phyloP scores from a whole-genome alignment of 352 stramenopile genomes.

The Nothophytophthora sp. region DNA sequence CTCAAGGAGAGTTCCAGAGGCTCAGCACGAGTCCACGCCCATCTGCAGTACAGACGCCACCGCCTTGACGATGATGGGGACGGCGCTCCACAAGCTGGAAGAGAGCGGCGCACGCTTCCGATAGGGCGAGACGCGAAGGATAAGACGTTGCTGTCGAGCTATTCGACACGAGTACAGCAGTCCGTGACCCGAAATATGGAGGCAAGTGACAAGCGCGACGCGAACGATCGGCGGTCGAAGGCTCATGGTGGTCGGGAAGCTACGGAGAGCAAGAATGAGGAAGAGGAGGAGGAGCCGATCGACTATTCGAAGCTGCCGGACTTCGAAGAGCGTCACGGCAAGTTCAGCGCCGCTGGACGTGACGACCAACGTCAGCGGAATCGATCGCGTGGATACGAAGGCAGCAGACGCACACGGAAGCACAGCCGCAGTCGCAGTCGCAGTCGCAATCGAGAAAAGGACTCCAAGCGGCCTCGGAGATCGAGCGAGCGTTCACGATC shows the following conservation, averaged over 20 bases:
- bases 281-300: slow-evolving; percentile 69
- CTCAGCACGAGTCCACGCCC: slow-evolving; percentile 51
- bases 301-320: slow-evolving; percentile 78
- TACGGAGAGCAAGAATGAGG: slow-evolving; percentile 11
- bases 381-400: slow-evolving; percentile 8
- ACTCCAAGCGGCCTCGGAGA: slow-evolving; percentile 10
- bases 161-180: slow-evolving; percentile 58
- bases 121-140: slow-evolving; percentile 64
- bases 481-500: slow-evolving; percentile 28
- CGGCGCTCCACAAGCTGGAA: slow-evolving; percentile 2
- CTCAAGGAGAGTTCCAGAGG: slow-evolving; percentile 53
- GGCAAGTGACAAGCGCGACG: slow-evolving; percentile 9
- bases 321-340: slow-evolving; percentile 52
- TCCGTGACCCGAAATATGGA: slow-evolving; percentile 41
- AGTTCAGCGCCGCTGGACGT: slow-evolving; percentile 16
- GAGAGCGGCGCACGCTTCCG: slow-evolving; percentile 24
- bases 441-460: slow-evolving; percentile 33
- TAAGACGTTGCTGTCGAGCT: slow-evolving; percentile 59
- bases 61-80: slow-evolving; percentile 21
- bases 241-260: slow-evolving; percentile 4
- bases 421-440: slow-evolving; percentile 32
- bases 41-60: slow-evolving; percentile 73
- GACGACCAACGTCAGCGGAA: slow-evolving; percentile 9
- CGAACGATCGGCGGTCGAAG: not conserved
- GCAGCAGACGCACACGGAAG: slow-evolving; percentile 3